Percentiles rank a stretch among this genome's conserved stretches.
phyloP scores from a whole-genome alignment of 1,284 basidiomycete genomes.

The Heterobasidion irregulare region DNA sequence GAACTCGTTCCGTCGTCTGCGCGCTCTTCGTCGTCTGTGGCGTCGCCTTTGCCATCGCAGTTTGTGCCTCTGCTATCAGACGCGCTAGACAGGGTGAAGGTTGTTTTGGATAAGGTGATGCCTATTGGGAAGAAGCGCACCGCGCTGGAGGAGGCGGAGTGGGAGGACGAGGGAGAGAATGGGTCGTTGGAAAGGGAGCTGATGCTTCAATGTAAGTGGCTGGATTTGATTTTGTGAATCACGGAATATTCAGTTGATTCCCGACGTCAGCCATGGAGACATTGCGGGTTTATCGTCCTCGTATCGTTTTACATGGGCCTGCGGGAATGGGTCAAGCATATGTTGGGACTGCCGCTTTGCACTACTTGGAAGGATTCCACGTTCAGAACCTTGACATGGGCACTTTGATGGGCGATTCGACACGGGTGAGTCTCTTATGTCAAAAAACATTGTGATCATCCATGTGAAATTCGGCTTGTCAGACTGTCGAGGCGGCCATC shows the following conservation, averaged over 20 bases:
- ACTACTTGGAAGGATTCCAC: slow-evolving; percentile 94
- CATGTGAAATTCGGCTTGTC: slow-evolving; percentile 1
- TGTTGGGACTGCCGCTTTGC: slow-evolving; percentile 85
- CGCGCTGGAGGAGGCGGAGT: slow-evolving; percentile 92
- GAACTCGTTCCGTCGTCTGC: slow-evolving; percentile 93
- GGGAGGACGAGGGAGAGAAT: slow-evolving; percentile 68
- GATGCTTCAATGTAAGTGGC: slow-evolving; percentile 71
- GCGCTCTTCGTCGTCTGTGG: slow-evolving; percentile 80
- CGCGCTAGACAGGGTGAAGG: slow-evolving; percentile 66
- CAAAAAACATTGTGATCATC: not conserved
- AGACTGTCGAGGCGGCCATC: slow-evolving; percentile 89
- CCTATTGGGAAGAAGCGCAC: slow-evolving; percentile 70
- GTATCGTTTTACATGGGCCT: slow-evolving; percentile 79
- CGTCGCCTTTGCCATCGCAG: slow-evolving; percentile 80
- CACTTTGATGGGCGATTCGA: slow-evolving; percentile 83
- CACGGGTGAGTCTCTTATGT: slow-evolving; percentile 47
- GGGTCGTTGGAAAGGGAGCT: slow-evolving; percentile 77
- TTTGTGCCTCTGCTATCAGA: slow-evolving; percentile 75
- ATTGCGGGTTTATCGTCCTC: slow-evolving; percentile 84
- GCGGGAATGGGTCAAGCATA: slow-evolving; percentile 88
- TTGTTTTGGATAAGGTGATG: slow-evolving; percentile 59
- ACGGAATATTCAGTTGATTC: slow-evolving; percentile 7
- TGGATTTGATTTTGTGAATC: slow-evolving; percentile 1
- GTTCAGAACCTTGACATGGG: slow-evolving; percentile 92
- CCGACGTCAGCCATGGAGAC: slow-evolving; percentile 75